phyloP scores from a whole-genome alignment of 306 rosid genomes.

The Albizia julibrissin region DNA sequence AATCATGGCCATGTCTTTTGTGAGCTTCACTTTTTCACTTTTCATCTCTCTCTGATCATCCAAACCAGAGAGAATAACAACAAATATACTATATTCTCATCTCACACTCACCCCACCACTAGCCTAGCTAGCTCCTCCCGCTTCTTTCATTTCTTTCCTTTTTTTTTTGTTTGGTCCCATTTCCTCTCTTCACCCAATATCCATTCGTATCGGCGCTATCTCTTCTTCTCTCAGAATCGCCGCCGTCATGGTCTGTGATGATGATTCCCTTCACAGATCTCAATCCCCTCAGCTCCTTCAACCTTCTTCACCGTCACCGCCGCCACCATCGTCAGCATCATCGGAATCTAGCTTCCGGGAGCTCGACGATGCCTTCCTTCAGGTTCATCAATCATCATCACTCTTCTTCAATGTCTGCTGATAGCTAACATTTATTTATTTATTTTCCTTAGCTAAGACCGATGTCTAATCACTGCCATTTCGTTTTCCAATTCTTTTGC shows the following conservation, averaged over 20 bases:
- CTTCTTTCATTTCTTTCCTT: neutral
- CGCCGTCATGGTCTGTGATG: conserved; percentile 39
- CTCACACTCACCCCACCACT: neutral
- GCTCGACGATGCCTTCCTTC: conserved; percentile 60
- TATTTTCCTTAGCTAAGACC: neutral
- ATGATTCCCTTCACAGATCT: conserved; percentile 28
- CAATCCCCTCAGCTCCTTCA: conserved; percentile 12
- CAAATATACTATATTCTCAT: neutral
- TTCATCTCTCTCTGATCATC: neutral
- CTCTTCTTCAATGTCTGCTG: neutral
- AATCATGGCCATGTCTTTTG: conserved; percentile 43
- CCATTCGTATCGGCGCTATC: conserved; percentile 1
- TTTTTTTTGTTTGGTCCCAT: neutral
- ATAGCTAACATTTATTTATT: neutral
- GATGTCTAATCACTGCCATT: neutral
- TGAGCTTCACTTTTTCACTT: conserved; percentile 21
- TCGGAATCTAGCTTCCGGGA: conserved; percentile 51
- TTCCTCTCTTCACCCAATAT: neutral
- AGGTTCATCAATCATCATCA: conserved; percentile 37
- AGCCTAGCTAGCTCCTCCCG: neutral
- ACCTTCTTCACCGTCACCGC: conserved; percentile 23
- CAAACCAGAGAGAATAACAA: neutral
- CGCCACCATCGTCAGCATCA: conserved; percentile 19
- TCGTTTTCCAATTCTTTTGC: conserved; percentile 29
- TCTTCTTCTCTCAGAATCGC: conserved; percentile 15